Evolutionary conservation across 495 filamentous ascomycete species (phyloP), one percentile per base, ranked within the genome.

Genomic region (Neurospora pannonica): DNA sequence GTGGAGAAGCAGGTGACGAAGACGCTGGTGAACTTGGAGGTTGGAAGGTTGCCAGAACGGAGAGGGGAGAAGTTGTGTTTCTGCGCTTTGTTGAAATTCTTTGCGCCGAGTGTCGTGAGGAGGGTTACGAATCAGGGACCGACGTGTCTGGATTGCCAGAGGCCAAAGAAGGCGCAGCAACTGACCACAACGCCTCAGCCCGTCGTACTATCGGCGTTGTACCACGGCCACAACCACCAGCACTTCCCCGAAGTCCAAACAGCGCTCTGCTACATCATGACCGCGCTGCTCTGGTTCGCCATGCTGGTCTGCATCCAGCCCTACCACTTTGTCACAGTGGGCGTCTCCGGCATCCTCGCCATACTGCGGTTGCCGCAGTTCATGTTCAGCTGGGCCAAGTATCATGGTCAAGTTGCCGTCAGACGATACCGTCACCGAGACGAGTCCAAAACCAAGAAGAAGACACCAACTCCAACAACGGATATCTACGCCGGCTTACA

Each of bases 141-240:
- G 15, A 19, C 28, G 28, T 67, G 54, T 67, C 28, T 34, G 54
- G 54, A 67, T 67, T 67, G 54, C 54, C 54, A 67, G 15, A 67
- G 3, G 15, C 28, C 28, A 2, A 31, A 62, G 54, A 34, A 34
- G 54, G 54, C 54, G 28, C 54, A 67, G 28, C 54, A 67, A 36
- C 15, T 54, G 2, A 7, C 0, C 13, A 34, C 24, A 2, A 34
- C 54, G 7, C 10, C 28, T 67, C 54, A 67, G 6, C 28, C 15
- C 15, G 48, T 1, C 2, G 1, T 19, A 4, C 28, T 34, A 19
- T 67, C 54, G 28, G 34, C 54, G 54, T 34, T 67, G 28, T 74
- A 70, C 71, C 79, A 80, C 75, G 79, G 79, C 43, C 77, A 79
- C 71, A 78, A 78, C 40, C 7, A 48, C 3, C 60, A 77, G 43